phyloP scores from a whole-genome alignment of 1,284 basidiomycete species.

The Paramarasmius palmivorus region DNA sequence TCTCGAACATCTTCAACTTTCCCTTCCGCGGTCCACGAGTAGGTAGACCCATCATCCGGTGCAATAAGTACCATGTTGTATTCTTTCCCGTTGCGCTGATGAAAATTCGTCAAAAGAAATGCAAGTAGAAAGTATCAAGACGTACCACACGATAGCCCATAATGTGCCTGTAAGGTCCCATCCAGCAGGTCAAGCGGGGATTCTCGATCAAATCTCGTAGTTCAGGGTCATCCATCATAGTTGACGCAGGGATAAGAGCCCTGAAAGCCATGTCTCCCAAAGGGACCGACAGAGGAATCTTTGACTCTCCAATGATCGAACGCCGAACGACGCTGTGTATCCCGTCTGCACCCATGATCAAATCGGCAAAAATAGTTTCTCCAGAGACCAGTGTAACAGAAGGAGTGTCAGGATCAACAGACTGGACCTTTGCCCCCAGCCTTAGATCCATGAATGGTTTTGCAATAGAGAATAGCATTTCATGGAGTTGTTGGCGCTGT shows the following conservation, averaged over 20 bases:
- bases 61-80: conserved; percentile 52
- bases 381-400: conserved; percentile 42
- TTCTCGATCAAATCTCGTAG: conserved; percentile 39
- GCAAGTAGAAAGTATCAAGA: conserved; percentile 7
- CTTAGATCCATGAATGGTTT: conserved; percentile 40
- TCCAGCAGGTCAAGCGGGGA: conserved; percentile 42
- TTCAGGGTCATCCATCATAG: conserved; percentile 50
- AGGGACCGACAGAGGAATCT: conserved; percentile 33
- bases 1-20: conserved; percentile 42
- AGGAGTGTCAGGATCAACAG: conserved; percentile 36
- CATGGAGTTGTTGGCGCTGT: conserved; percentile 52
- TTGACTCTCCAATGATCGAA: conserved; percentile 40
- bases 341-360: conserved; percentile 58
- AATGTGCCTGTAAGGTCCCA: conserved; percentile 45
- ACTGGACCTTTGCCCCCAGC: conserved; percentile 39
- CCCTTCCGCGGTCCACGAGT: conserved; percentile 41
- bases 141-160: conserved; percentile 44
- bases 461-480: conserved; percentile 42
- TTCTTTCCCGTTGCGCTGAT: conserved; percentile 38
- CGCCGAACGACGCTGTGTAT: conserved; percentile 46
- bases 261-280: conserved; percentile 65
- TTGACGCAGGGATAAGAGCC: conserved; percentile 46
- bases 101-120: not conserved
- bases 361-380: conserved; percentile 41
- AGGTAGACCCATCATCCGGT: conserved; percentile 40